Conservation (phyloP, 2,329 filamentous ascomycete genomes). For the Hyphodiscus sp. region DNA sequence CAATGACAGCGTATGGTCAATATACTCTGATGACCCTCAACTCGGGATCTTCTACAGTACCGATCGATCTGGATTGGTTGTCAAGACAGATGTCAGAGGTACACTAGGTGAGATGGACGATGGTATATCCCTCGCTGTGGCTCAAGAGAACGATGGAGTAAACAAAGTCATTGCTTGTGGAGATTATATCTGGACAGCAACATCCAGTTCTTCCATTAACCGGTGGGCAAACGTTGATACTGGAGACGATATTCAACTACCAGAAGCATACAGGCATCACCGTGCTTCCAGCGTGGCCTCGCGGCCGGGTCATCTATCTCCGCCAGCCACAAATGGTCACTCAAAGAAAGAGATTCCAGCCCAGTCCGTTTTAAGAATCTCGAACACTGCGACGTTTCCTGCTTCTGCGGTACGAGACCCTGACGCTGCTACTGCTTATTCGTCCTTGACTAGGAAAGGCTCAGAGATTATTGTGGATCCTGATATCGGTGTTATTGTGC, state of each 20-base stretch:
- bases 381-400: slow-evolving; percentile 76
- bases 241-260: slow-evolving; percentile 60
- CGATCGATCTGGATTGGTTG: slow-evolving; percentile 87
- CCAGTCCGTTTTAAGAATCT: slow-evolving; percentile 73
- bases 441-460: slow-evolving; percentile 46
- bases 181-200: slow-evolving; percentile 63
- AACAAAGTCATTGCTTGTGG: slow-evolving; percentile 53
- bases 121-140: slow-evolving; percentile 81
- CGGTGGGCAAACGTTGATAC: slow-evolving; percentile 77
- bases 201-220: slow-evolving; percentile 67
- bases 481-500: slow-evolving; percentile 45
- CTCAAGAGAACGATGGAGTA: slow-evolving; percentile 84
- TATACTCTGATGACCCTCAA: slow-evolving; percentile 81
- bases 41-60: slow-evolving; percentile 91
- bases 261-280: slow-evolving; percentile 45
- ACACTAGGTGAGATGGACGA: slow-evolving; percentile 72
- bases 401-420: slow-evolving; percentile 43
- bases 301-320: slow-evolving; percentile 32
- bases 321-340: slow-evolving; percentile 29
- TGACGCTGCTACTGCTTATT: slow-evolving; percentile 48
- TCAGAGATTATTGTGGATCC: slow-evolving; percentile 49
- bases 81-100: slow-evolving; percentile 84
- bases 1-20: slow-evolving; percentile 94
- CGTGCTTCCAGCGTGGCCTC: slow-evolving; percentile 40
- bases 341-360: slow-evolving; percentile 64